phyloP scores from a whole-genome alignment of 495 filamentous ascomycete genomes.

The Hypoxylon cercidicola region DNA sequence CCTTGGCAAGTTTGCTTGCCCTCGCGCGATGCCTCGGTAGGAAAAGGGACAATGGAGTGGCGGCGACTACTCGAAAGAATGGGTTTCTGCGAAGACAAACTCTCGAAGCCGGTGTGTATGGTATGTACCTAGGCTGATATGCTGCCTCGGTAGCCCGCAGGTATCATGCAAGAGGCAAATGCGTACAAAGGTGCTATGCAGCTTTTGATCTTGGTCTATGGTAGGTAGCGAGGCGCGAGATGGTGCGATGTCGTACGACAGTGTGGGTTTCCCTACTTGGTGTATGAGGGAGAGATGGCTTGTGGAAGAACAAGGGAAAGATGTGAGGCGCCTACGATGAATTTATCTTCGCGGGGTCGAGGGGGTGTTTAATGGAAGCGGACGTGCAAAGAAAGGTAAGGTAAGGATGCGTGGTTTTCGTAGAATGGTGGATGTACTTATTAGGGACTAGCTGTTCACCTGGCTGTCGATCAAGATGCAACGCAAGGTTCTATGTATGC shows the following conservation, averaged over 20 bases:
- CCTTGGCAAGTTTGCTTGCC: too few species aligned
- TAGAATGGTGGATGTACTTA: constrained; percentile 12
- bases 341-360: neutral
- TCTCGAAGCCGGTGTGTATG: constrained; percentile 13
- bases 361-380: too few species aligned
- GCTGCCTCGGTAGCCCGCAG: constrained; percentile 21
- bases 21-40: too few species aligned
- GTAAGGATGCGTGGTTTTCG: constrained; percentile 14
- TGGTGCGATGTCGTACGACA: constrained; percentile 41
- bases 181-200: constrained; percentile 27
- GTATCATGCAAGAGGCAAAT: constrained; percentile 1
- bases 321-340: neutral
- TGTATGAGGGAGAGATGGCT: constrained; percentile 1
- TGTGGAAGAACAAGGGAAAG: neutral
- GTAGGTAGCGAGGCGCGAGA: constrained; percentile 23
- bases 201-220: constrained; percentile 13
- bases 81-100: constrained; percentile 8
- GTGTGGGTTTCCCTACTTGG: neutral
- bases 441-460: constrained; percentile 17
- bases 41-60: too few species aligned
- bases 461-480: constrained; percentile 23
- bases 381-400: too few species aligned
- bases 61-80: constrained; percentile 7
- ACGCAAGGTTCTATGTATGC: constrained; percentile 21
- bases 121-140: neutral